Evolutionary conservation across 257 asterid genomes (phyloP).

Genomic region (Nicotiana knightiana): DNA sequence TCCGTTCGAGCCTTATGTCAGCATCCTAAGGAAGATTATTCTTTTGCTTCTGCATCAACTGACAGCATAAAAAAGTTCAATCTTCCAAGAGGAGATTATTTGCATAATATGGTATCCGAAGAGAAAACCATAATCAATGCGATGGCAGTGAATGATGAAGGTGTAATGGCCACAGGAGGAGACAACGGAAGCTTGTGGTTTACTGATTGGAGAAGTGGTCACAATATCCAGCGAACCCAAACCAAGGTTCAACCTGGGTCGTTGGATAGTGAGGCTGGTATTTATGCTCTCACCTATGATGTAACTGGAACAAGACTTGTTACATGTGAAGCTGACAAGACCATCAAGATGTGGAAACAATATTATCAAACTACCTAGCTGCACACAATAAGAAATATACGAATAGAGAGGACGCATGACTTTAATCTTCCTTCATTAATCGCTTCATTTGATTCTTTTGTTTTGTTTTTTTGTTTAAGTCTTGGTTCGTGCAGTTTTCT

Average conservation of each 20-base stretch:
- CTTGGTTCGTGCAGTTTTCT: no score
- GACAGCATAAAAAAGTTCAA: conserved; percentile 68
- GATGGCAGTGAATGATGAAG: conserved; percentile 79
- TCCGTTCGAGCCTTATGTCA: background rate
- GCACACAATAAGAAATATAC: no score
- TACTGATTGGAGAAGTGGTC: conserved; percentile 97
- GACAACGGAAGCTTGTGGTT: conserved; percentile 96
- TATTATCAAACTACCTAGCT: no score
- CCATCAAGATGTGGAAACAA: no score
- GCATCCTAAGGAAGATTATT: conserved; percentile 14
- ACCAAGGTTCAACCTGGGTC: conserved; percentile 79
- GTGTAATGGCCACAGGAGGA: conserved; percentile 83
- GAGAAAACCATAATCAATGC: conserved; percentile 84
- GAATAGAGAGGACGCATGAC: no score
- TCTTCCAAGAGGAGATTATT: conserved; percentile 15
- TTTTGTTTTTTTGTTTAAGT: no score
- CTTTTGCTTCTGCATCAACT: conserved; percentile 88
- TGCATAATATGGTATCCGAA: conserved; percentile 95
- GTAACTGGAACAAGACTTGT: conserved; percentile 72
- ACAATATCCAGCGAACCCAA: conserved; percentile 87
- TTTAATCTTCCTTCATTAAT: no score
- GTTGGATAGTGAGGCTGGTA: conserved; percentile 36
- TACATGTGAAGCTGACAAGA: conserved; percentile 77
- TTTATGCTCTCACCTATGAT: conserved; percentile 60
- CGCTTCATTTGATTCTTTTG: no score